Conservation (phyloP, 108 stramenopile genomes). For the Stephanodiscus triporus region DNA sequence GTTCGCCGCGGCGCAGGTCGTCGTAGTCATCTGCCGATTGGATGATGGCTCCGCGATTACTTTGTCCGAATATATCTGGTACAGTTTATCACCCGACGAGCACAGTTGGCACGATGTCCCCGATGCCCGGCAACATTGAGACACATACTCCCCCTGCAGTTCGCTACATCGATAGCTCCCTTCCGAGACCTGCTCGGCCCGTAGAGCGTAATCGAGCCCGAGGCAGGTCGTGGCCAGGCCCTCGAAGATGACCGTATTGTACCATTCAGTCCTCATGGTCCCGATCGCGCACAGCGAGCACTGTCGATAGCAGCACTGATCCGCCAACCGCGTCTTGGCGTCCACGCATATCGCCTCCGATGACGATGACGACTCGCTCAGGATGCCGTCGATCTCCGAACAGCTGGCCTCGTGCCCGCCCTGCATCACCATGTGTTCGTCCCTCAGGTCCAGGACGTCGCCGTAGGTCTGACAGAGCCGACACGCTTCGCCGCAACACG, state of each 20-base stretch:
- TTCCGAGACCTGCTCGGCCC: slow-evolving; percentile 18
- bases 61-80: slow-evolving; percentile 24
- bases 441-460: slow-evolving; percentile 19
- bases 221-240: slow-evolving; percentile 30
- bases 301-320: slow-evolving; percentile 35
- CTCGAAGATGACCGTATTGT: slow-evolving; percentile 24
- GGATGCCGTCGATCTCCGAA: slow-evolving; percentile 23
- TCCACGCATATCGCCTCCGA: slow-evolving; percentile 24
- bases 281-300: slow-evolving; percentile 25
- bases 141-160: slow-evolving; percentile 1
- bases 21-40: background rate
- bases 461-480: slow-evolving; percentile 13
- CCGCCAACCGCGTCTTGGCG: slow-evolving; percentile 22
- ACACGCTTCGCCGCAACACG: slow-evolving; percentile 28
- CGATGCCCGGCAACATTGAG: slow-evolving; percentile 15
- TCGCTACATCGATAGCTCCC: slow-evolving; percentile 15
- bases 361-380: slow-evolving; percentile 2
- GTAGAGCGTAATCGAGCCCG: slow-evolving; percentile 33
- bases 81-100: slow-evolving; percentile 20
- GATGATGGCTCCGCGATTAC: slow-evolving; percentile 1
- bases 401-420: slow-evolving; percentile 40
- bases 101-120: slow-evolving; percentile 23
- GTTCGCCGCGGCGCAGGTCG: slow-evolving; percentile 22
- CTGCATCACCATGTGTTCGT: slow-evolving; percentile 13
- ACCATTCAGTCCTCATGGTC: slow-evolving; percentile 20